A percentile compares a stretch with the other conserved stretches of the same genome.
Evolutionary conservation across 164 flowering plant species (phyloP).

Genomic region (Tetracentron sinense): DNA sequence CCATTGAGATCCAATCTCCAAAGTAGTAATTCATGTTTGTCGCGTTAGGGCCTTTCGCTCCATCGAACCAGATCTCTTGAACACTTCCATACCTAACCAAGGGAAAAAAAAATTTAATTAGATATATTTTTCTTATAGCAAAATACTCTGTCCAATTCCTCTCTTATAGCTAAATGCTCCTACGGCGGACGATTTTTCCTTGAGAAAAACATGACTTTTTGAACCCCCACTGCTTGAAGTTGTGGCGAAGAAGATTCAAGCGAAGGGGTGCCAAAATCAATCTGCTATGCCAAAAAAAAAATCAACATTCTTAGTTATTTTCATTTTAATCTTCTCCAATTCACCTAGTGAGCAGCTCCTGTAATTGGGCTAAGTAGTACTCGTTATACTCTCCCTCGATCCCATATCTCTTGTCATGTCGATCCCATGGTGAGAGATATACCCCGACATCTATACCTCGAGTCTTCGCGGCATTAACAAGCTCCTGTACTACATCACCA

Average conservation of each 20-base stretch:
- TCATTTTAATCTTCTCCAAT: not conserved
- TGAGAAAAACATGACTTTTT: no score
- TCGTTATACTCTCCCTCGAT: constrained; percentile 54
- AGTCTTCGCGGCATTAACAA: constrained; percentile 51
- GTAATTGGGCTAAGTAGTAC: constrained; percentile 81
- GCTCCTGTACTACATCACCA: constrained; percentile 76
- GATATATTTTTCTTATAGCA: no score
- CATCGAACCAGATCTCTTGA: constrained; percentile 93
- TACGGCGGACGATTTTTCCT: no score
- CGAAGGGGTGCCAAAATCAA: no score
- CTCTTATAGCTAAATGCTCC: no score
- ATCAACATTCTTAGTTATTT: not conserved
- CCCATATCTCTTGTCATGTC: constrained; percentile 82
- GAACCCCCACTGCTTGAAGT: no score
- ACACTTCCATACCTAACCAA: constrained; percentile 65
- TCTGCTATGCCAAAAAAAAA: no score
- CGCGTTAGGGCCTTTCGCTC: constrained; percentile 77
- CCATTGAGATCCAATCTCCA: constrained; percentile 83
- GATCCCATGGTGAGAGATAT: constrained; percentile 95
- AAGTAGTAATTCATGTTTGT: constrained; percentile 79
- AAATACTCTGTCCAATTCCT: no score
- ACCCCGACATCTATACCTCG: constrained; percentile 65
- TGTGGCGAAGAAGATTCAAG: no score
- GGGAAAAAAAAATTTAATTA: not conserved
- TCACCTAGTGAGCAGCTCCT: constrained; percentile 70